Evolutionary conservation across 352 stramenopile genomes (phyloP).

Genomic region (Peronosclerospora sorghi): DNA sequence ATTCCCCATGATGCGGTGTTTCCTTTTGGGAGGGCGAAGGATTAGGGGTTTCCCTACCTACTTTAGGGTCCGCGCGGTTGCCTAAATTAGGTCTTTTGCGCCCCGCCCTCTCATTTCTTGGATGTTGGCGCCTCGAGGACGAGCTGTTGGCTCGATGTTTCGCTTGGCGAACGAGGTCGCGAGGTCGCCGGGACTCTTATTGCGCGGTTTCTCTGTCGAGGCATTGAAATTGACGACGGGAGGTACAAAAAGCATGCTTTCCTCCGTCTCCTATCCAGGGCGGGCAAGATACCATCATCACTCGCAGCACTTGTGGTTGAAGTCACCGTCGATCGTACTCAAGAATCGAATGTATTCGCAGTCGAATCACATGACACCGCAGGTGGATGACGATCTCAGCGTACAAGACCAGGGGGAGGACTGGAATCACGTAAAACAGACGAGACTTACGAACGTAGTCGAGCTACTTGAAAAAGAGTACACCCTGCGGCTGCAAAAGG

Average conservation of each 20-base stretch:
- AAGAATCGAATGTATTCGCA: slow-evolving; percentile 16
- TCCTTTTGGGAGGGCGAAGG: background rate
- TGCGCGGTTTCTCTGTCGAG: no score
- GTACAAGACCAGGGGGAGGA: slow-evolving; percentile 9
- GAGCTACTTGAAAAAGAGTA: slow-evolving; percentile 19
- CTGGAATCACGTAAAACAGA: slow-evolving; percentile 1
- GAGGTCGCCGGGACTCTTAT: no score
- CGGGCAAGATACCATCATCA: background rate
- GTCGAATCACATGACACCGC: slow-evolving; percentile 1
- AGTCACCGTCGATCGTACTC: background rate
- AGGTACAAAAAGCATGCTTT: background rate
- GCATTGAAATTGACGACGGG: no score
- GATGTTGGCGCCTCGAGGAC: no score
- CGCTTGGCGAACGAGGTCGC: no score
- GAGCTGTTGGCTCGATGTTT: no score
- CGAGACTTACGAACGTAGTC: slow-evolving; percentile 5
- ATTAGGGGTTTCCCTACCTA: slow-evolving; percentile 1
- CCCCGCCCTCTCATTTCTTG: no score
- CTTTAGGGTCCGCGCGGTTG: background rate
- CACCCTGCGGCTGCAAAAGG: slow-evolving; percentile 13
- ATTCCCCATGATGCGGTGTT: slow-evolving; percentile 64
- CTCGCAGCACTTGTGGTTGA: background rate
- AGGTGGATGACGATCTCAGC: no score
- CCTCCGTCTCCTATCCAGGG: background rate
- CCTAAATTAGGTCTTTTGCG: no score